Base-by-base conservation (phyloP, 345 rosid genomes). In the Zanthoxylum bungeanum region DNA sequence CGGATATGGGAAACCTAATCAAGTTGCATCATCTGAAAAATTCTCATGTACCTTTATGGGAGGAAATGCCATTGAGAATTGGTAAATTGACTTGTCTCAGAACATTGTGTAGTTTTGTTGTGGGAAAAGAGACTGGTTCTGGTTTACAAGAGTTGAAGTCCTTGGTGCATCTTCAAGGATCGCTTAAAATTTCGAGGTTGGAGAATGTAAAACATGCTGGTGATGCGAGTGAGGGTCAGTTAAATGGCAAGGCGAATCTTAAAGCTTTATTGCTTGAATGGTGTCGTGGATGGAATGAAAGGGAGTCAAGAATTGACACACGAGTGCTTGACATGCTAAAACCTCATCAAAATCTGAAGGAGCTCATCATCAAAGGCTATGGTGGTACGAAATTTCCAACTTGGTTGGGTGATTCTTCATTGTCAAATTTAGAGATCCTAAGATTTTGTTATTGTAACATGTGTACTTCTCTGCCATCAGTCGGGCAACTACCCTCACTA, bases 371-470 rank as follows among this genome's bases (percentile, higher is more conserved):
- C 57, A 40, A 27, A 19, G 42, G 40, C 55, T 68, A 68, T 57
- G 19, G 19, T 6, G 72, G 72, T 11, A 30, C 28, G 4, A 4
- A 3, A 2, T 74, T 74, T 39, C 72, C 77, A 11, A 37, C 49
- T 49, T 59, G 72, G 72, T 21, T 68, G 3, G 73, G 73, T 11
- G 73, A 51, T 74, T 71, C 66, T 31, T 50, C 68, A 1, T 60
- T 74, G 62, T 47, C 42, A 34, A 60, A 52, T 36, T 9, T 74
- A 25, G 73, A n/a, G 53, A 22, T 25, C n/a, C 44, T 74, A 21
- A 39, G 16, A 12, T 60, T 68, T 5, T 47, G 69, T 4, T 17
- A 17, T 28, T 75, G 78, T 55, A 3, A 14, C 7, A 75, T 16
- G 3, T 67, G 55, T 30, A 25, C 51, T 8, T 37, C 30, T 17